Evolutionary conservation across 2,329 filamentous ascomycete species (phyloP).

Genomic region (Trichoderma simmonsii): DNA sequence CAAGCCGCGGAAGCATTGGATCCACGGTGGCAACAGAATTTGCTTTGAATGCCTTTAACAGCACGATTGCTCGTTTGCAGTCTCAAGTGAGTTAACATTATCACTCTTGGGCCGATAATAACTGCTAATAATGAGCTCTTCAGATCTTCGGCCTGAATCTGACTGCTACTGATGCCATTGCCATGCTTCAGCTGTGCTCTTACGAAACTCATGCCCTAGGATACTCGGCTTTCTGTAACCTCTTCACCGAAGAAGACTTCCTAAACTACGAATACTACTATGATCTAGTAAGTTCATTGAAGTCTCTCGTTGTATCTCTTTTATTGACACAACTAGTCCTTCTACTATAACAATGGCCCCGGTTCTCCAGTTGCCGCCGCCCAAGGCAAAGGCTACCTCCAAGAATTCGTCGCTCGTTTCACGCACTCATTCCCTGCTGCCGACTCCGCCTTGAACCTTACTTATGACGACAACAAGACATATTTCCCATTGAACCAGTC

Average conservation of each 20-base stretch:
- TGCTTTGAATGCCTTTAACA: neutral
- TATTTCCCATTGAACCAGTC: neutral
- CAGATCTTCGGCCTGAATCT: neutral
- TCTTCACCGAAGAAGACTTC: neutral
- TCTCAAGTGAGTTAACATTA: neutral
- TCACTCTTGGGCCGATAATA: neutral
- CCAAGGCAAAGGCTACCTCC: neutral
- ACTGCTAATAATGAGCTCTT: neutral
- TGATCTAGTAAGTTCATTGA: neutral
- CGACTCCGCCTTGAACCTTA: neutral
- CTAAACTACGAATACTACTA: neutral
- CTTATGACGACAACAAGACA: neutral
- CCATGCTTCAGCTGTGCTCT: neutral
- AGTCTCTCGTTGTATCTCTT: neutral
- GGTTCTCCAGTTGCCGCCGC: neutral
- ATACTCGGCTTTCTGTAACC: neutral
- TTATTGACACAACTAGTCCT: neutral
- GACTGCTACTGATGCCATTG: neutral
- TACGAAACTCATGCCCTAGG: neutral
- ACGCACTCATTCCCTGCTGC: neutral
- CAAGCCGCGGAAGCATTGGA: neutral
- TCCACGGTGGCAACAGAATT: neutral
- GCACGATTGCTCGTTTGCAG: neutral
- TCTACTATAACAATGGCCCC: neutral
- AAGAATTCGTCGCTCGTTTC: neutral